phyloP scores from a whole-genome alignment of 202 grass and related monocot species.

The Digitaria exilis region DNA sequence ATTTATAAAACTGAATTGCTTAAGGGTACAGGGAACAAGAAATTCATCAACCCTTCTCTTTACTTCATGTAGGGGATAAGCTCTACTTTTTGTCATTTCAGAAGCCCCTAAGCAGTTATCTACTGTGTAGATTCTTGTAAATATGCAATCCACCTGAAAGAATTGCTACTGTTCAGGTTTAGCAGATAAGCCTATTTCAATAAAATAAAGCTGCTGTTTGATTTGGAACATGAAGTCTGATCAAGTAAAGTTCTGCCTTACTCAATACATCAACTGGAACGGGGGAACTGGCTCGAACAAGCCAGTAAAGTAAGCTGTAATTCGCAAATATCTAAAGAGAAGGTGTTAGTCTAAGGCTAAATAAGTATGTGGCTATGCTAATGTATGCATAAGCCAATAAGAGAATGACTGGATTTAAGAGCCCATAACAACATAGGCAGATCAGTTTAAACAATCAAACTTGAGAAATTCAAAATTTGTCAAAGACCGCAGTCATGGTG shows the following conservation, averaged over 20 bases:
- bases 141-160: background rate
- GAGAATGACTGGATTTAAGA: background rate
- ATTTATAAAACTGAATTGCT: constrained; percentile 15
- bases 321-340: constrained; percentile 30
- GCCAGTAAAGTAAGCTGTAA: background rate
- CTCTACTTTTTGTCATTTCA: constrained; percentile 10
- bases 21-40: background rate
- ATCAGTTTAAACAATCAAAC: constrained; percentile 18
- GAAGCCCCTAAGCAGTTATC: background rate
- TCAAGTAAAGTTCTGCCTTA: background rate
- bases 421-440: constrained; percentile 1
- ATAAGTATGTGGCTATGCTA: background rate
- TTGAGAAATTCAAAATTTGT: background rate
- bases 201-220: background rate
- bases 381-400: background rate
- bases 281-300: background rate
- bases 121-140: constrained; percentile 1
- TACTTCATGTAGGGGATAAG: constrained; percentile 25
- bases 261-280: constrained; percentile 29
- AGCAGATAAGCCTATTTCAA: background rate
- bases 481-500: constrained; percentile 10
- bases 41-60: background rate
- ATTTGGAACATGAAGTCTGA: constrained; percentile 21
- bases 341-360: background rate
- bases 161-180: background rate